phyloP scores from a whole-genome alignment of 345 rosid species.

The Eucalyptus tenuipes region DNA sequence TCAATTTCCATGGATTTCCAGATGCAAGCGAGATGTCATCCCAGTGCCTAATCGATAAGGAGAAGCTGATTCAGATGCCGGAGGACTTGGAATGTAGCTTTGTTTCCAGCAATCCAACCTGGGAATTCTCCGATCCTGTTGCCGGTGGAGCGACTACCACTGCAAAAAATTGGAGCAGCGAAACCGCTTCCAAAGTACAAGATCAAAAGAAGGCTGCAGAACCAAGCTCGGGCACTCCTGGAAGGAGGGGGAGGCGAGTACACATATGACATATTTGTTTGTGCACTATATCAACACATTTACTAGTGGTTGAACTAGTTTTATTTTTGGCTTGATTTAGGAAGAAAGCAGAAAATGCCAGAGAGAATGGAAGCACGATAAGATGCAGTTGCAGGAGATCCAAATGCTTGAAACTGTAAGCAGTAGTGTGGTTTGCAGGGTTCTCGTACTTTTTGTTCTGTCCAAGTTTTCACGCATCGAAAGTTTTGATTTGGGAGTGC shows the following conservation, averaged over 20 bases:
- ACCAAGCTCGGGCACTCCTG: not conserved
- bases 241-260: not conserved
- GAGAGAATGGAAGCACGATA: slow-evolving; percentile 7
- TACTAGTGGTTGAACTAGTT: not conserved
- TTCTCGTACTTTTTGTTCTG: not conserved
- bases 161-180: not conserved
- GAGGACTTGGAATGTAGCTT: not conserved
- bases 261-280: not conserved
- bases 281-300: not conserved
- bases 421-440: not conserved
- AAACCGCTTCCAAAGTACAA: not conserved
- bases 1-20: not conserved
- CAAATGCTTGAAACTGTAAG: slow-evolving; percentile 46
- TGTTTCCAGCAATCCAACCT: not conserved
- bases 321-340: not conserved
- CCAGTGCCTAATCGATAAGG: not conserved
- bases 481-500: not conserved
- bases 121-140: not conserved
- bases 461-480: not conserved
- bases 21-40: not conserved
- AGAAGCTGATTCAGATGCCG: not conserved
- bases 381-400: slow-evolving; percentile 32
- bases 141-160: not conserved
- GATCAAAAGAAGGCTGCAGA: not conserved
- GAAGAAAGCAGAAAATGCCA: not conserved